Evolutionary conservation across 163 green algal genomes (phyloP), one percentile per base, ranked within the genome.

Genomic region (Coccomyxa subellipsoidea): DNA sequence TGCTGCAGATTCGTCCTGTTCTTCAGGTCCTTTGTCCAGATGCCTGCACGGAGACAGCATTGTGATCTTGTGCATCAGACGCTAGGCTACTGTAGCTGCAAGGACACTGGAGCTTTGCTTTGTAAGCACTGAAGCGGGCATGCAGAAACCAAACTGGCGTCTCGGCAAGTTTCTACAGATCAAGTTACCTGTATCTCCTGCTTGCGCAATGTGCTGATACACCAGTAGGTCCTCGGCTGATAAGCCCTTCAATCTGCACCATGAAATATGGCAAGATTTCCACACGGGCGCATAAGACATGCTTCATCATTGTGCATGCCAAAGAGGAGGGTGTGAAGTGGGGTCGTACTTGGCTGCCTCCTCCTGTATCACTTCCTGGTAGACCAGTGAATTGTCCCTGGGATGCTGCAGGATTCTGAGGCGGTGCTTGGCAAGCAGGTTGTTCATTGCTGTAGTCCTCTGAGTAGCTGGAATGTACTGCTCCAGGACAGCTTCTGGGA

Each of bases 21-120:
- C 82, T 93, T 95, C 82, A 99, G 89, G 86, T 98, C 95, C 47
- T 93, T 93, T 25, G 93, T 98, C 96, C 96, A 99, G 6, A 98
- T 92, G 53, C 95, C 94, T 95, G 87, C 77, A 34, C 37, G 27
- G 21, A 29, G 47, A 66, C 47, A 66, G 12, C 47, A 29, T 66
- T 18, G 12, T 29, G 47, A 29, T n/a, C n/a, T n/a, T n/a, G n/a
- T n/a, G n/a, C n/a, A n/a, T n/a, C n/a, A n/a, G n/a, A n/a, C n/a
- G n/a, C n/a, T n/a, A n/a, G n/a, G n/a, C n/a, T n/a, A n/a, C n/a
- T n/a, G n/a, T n/a, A n/a, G n/a, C n/a, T n/a, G n/a, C n/a, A n/a
- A n/a, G n/a, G n/a, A n/a, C n/a, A n/a, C n/a, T n/a, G n/a, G n/a
- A n/a, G n/a, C n/a, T n/a, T n/a, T n/a, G n/a, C n/a, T n/a, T n/a